Evolutionary conservation across 108 stramenopile species (phyloP), one percentile per base, ranked within the genome.

Genomic region (Asterionellopsis glacialis): DNA sequence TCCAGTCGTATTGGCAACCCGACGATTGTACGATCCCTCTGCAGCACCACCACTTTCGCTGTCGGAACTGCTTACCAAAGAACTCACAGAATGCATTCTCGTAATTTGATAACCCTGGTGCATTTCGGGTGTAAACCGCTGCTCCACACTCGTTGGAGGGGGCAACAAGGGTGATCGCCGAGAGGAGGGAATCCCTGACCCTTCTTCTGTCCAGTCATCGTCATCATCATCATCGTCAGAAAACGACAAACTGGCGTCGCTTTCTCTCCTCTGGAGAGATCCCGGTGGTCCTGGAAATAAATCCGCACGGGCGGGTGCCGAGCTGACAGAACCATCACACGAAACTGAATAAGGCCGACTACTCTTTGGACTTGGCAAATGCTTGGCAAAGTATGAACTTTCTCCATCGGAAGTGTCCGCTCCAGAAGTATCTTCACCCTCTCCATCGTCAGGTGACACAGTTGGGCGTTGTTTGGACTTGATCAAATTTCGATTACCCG

Each of bases 161-260:
- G 52, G 52, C 16, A 48, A 48, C 21, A 26, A 56, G 24, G 9
- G 33, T 14, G 21, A 15, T 58, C 27, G 18, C 21, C 18, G 21
- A 0, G 48, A 9, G 13, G 60, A n/a, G 24, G 25, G 19, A 14
- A 42, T 16, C 40, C 45, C 11, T 52, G 57, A 15, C 44, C 16
- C 18, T 25, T 48, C 18, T 14, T 18, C n/a, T 16, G 24, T 63
- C n/a, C 21, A 18, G 2, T 65, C 45, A 26, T 38, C 40, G 9
- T 61, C 70, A 21, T 75, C 74, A 12, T 75, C 76, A 42, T 74
- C 74, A 41, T 82, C 81, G 45, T 82, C 81, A 14, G 81, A 82
- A 60, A 82, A 72, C 0, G 81, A 82, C 6, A 82, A 61, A 51
- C 65, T 70, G 0, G 76, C 73, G 59, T 75, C 74, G 38, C 61